Evolutionary conservation across 2,329 filamentous ascomycete genomes (phyloP).

Genomic region (Zasmidium citrigriseum): DNA sequence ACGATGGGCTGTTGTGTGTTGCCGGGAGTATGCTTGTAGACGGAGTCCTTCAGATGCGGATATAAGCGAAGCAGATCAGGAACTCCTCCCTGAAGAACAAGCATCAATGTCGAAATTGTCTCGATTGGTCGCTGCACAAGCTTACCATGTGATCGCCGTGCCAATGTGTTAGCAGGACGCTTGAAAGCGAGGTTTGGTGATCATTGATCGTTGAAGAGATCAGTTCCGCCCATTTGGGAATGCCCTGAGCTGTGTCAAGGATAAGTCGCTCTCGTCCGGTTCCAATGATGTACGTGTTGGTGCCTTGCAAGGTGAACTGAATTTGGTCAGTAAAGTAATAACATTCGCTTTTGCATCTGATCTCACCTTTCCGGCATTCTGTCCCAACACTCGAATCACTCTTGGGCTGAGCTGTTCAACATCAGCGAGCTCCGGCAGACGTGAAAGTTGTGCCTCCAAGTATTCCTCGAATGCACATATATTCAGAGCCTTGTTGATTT

Average conservation of each 20-base stretch:
- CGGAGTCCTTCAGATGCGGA: slow-evolving; percentile 27
- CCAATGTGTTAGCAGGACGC: slow-evolving; percentile 48
- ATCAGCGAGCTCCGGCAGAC: slow-evolving; percentile 17
- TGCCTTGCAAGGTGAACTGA: slow-evolving; percentile 44
- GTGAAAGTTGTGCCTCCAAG: slow-evolving; percentile 19
- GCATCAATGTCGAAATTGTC: too few species aligned
- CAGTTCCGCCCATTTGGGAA: slow-evolving; percentile 38
- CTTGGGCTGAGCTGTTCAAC: slow-evolving; percentile 24
- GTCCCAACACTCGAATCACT: slow-evolving; percentile 26
- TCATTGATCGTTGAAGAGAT: slow-evolving; percentile 37
- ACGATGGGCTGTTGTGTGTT: slow-evolving; percentile 36
- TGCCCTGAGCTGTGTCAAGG: slow-evolving; percentile 45
- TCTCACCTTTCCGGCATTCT: slow-evolving; percentile 30
- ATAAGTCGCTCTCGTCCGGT: slow-evolving; percentile 37
- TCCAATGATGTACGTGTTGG: slow-evolving; percentile 44
- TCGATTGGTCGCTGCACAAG: too few species aligned
- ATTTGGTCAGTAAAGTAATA: too few species aligned
- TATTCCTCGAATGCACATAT: slow-evolving; percentile 25
- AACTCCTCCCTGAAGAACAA: too few species aligned
- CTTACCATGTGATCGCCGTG: slow-evolving; percentile 49
- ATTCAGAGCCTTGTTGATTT: too few species aligned
- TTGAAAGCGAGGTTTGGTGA: slow-evolving; percentile 38
- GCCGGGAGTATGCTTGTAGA: slow-evolving; percentile 42
- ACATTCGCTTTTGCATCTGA: too few species aligned
- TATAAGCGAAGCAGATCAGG: slow-evolving; percentile 40